Base-by-base conservation (phyloP, 164 flowering plant genomes). In the Annona cherimola region DNA sequence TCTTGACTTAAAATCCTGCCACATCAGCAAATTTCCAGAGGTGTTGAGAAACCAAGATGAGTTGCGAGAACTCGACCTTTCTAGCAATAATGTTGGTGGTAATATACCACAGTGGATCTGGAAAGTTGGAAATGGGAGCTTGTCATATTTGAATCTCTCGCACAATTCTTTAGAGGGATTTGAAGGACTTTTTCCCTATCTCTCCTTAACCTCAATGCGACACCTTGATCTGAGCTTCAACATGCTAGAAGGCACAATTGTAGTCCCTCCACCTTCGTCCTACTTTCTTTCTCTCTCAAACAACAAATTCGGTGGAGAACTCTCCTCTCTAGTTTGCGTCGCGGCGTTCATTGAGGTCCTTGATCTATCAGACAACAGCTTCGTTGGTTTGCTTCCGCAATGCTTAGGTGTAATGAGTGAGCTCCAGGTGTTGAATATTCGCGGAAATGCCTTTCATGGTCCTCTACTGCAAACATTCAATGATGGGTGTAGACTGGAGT, bases 101-200 rank as follows among this genome's bases (percentile, higher is more conserved):
- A 45, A 57, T 45, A 69, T 83, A 55, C 91, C 91, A 3, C 50
- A 68, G 1, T 87, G 91, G 89, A 57, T 86, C 26, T 77, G 80
- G 84, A 35, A 73, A 0, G 43, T 82, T 18, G 50, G 50, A 45
- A 45, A 45, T 45, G 70, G 73, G 50, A 18, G 3, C 26, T 69
- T 82, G 3, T 0, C 0, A 1, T 39, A 67, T 9, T 46, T 86
- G 12, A 86, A 86, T 76, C 84, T 86, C n/a, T 50, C 55, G 7
- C 55, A 50, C 12, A 50, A 50, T 50, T 2, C 55, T 50, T 9
- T 50, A 14, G 55, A 50, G 16, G 16, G 55, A 50, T 50, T 50
- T 7, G 55, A 3, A 14, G 2, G 0, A 50, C 55, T 14, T 7
- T 0, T 5, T 50, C 55, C 7, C 12, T 2, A 50, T 50, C 55